Evolutionary conservation across 768 basidiomycete genomes (phyloP), one percentile per base, ranked within the genome.

Genomic region (Mycena vitilis): DNA sequence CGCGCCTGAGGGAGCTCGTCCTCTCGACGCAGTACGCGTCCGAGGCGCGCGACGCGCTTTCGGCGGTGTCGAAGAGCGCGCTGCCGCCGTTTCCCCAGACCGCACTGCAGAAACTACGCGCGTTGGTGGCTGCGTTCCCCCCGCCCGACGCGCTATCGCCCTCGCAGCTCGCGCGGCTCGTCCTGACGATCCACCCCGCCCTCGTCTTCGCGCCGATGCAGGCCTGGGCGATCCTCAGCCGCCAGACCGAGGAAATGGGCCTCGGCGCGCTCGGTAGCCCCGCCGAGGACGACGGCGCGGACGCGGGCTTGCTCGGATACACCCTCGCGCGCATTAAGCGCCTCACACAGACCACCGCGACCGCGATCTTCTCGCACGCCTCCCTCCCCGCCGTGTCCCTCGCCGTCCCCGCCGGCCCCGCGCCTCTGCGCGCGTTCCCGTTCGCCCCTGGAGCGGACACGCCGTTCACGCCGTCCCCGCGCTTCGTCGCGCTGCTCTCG

Each of bases 31-130:
- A 91, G 73, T 85, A 85, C 67, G 88, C 90, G 0, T 88, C 83
- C 74, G 90, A 91, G 75, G 81, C 87, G 0, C 81, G 85, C 25
- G 80, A 86, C 68, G 79, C 85, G 2, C 80, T 91, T 8, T 87
- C 89, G 60, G 78, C 81, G 2, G 78, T 88, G 30, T 86, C 87
- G 10, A 85, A 83, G 71, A 85, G 86, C 7, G 78, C 85, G 0
- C 78, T 91, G 7, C 86, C 87, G 0, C 84, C 89, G 0, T 91
- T 91, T 73, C 89, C 90, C 0, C 90, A 91, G 75, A 91, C 89
- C 0, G 85, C 89, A 0, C 76, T 90, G 6, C 76, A 76, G 22
- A 90, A 90, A 73, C 82, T 90, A 4, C 73, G 78, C 8, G 75
- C 75, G 0, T 79, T 91, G 0, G 63, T 85, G 5, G 71, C 82